These are phyloP conservation scores for Solanum chiquidenum DNA, from an alignment of 257 asterid genomes.

Conservation along the genomic window DNA sequence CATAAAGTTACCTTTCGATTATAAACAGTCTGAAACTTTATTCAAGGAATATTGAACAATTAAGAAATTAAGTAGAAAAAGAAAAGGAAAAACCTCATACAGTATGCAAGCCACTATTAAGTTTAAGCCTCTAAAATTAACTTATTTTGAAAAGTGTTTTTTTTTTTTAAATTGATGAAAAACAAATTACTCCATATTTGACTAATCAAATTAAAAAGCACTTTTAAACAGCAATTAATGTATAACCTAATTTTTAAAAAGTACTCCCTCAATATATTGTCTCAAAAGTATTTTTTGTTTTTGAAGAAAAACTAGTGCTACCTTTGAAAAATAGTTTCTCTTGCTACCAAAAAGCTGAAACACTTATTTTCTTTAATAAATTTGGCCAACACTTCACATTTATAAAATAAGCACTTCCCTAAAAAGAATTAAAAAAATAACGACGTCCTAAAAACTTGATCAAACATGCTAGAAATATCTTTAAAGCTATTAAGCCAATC, in stretches of 20 bases:
- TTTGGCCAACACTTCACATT: no score
- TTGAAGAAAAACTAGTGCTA: no score
- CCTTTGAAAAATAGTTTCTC: no score
- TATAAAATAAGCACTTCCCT: no score
- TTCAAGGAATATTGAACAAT: background rate
- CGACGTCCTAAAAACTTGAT: background rate
- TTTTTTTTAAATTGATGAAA: background rate
- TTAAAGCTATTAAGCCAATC: background rate
- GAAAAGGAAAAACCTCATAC: background rate
- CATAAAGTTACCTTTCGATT: background rate
- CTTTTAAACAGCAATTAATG: background rate
- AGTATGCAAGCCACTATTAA: background rate
- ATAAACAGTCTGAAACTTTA: no score
- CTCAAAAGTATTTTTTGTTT: no score
- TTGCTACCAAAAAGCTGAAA: no score
- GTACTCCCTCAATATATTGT: no score
- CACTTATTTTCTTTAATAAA: no score
- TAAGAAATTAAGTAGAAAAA: background rate
- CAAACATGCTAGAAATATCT: background rate
- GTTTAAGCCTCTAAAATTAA: background rate
- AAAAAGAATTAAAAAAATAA: no score
- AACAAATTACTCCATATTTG: background rate
- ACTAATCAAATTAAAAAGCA: no score
- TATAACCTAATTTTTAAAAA: no score
- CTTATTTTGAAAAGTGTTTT: background rate